These are phyloP conservation scores for Pittosporum tobira DNA, from an alignment of 129 eudicot species.

Conservation along the genomic window DNA sequence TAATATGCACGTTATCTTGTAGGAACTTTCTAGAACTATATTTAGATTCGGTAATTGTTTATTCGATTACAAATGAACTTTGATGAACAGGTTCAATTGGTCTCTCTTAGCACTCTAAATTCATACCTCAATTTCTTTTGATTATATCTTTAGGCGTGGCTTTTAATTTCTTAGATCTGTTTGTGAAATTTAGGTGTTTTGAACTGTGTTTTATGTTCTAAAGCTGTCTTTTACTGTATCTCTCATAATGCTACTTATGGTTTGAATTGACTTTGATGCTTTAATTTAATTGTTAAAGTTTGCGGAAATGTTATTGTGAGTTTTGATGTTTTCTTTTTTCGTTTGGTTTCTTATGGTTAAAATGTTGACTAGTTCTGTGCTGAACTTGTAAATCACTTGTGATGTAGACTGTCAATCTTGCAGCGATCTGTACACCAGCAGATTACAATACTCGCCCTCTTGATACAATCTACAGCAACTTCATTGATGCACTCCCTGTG, in stretches of 20 bases:
- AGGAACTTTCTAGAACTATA: too few species aligned
- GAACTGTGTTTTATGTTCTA: neutral
- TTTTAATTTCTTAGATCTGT: neutral
- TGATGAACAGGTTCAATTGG: neutral
- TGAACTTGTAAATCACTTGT: slow-evolving; percentile 11
- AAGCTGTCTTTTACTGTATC: neutral
- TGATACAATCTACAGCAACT: slow-evolving; percentile 96
- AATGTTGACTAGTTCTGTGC: neutral
- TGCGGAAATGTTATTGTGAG: neutral
- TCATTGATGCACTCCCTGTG: slow-evolving; percentile 98
- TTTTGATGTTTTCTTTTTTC: neutral
- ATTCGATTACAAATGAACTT: too few species aligned
- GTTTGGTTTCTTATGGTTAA: neutral
- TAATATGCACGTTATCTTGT: too few species aligned
- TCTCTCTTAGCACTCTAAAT: neutral
- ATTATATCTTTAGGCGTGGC: neutral
- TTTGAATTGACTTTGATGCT: neutral
- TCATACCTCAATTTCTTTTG: too few species aligned
- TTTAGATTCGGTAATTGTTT: neutral
- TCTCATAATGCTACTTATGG: neutral
- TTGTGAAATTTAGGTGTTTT: neutral
- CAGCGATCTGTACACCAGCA: slow-evolving; percentile 99
- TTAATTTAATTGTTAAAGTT: neutral
- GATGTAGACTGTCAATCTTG: slow-evolving; percentile 82
- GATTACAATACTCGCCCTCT: slow-evolving; percentile 98